Evolutionary conservation across 257 asterid species (phyloP).

Genomic region (Petunia secreta): DNA sequence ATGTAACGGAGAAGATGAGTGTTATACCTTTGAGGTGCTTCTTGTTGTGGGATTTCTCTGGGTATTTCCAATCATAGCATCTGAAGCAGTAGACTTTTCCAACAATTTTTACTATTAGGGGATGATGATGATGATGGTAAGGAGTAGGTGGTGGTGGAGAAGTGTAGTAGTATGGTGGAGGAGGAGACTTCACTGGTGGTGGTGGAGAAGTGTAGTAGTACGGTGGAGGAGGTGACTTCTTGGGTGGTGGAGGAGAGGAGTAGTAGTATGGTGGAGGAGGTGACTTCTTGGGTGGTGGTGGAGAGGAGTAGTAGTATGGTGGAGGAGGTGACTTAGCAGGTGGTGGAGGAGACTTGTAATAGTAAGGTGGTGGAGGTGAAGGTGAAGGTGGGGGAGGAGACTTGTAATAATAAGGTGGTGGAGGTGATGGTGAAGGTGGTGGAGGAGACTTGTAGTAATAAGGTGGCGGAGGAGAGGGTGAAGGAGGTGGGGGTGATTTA

Average conservation of each 20-base stretch:
- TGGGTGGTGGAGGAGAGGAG: constrained; percentile 36
- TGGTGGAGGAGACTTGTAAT: constrained; percentile 49
- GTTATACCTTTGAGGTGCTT: constrained; percentile 72
- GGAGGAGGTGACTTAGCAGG: constrained; percentile 45
- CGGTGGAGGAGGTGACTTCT: constrained; percentile 43
- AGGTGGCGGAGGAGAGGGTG: constrained; percentile 12
- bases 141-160: constrained; percentile 35
- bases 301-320: constrained; percentile 35
- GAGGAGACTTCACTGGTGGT: constrained; percentile 35
- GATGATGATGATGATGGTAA: constrained; percentile 49
- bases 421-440: not conserved
- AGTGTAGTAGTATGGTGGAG: constrained; percentile 35
- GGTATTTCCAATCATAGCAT: constrained; percentile 68
- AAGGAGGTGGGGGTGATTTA: constrained; percentile 31
- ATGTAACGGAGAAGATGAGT: not conserved
- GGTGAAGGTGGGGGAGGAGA: constrained; percentile 43
- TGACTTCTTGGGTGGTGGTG: constrained; percentile 39
- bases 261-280: constrained; percentile 47
- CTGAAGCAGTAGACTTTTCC: constrained; percentile 79
- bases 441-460: constrained; percentile 31
- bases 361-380: constrained; percentile 51
- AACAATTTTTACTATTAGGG: constrained; percentile 57
- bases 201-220: constrained; percentile 53
- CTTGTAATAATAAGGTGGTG: constrained; percentile 42
- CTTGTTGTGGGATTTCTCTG: constrained; percentile 65